Percentiles rank a stretch among this genome's conserved stretches.
These are phyloP conservation scores for Chrysoporthe austroafricana DNA, from an alignment of 2,329 filamentous ascomycete genomes.

Conservation along the genomic window DNA sequence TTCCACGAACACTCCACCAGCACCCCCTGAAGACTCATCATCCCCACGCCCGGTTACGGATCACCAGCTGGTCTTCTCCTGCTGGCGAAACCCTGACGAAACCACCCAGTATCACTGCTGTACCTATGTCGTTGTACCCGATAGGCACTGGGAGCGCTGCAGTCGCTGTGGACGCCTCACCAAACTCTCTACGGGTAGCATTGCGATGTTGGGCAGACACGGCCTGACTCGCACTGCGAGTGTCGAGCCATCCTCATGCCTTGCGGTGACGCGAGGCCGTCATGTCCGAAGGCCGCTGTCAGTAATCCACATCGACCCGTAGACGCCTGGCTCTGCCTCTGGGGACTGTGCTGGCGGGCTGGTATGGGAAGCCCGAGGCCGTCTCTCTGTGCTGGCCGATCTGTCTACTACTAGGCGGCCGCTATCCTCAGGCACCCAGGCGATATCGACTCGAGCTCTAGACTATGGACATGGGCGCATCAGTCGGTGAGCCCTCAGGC, in stretches of 20 bases:
- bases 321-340: not conserved
- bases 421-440: not conserved
- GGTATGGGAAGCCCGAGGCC: not conserved
- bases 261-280: not conserved
- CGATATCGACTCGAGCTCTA: not conserved
- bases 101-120: conserved; percentile 17
- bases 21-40: conserved; percentile 15
- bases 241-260: not conserved
- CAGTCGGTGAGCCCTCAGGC: conserved; percentile 2
- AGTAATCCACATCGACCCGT: not conserved
- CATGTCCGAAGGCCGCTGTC: conserved; percentile 1
- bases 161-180: not conserved
- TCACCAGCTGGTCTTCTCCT: conserved; percentile 15
- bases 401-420: not conserved
- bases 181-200: not conserved
- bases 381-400: not conserved
- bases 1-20: conserved; percentile 6
- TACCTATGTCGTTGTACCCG: not conserved
- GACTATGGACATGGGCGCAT: not conserved
- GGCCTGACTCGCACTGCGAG: not conserved
- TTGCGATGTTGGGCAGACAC: not conserved
- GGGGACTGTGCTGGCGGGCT: not conserved
- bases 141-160: not conserved
- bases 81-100: conserved; percentile 28
- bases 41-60: conserved; percentile 24